Conservation (phyloP, 148 eudicot species). For the Vaccinium vitisidaea region DNA sequence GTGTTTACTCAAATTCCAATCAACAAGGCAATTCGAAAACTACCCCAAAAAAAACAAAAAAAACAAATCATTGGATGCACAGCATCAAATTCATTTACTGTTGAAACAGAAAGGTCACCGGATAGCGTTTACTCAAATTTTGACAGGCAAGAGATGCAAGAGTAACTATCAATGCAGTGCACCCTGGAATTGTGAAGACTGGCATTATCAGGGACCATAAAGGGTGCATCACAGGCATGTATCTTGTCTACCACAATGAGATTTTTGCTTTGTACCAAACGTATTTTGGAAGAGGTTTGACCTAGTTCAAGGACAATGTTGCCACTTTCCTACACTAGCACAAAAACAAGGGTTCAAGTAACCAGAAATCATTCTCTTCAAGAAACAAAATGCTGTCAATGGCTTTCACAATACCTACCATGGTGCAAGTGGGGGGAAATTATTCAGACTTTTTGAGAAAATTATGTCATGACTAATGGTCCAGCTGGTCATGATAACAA, state of each 20-base stretch:
- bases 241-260: neutral
- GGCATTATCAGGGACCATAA: constrained; percentile 87
- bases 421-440: neutral
- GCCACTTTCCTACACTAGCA: neutral
- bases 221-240: constrained; percentile 93
- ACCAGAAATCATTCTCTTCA: neutral
- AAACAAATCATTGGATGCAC: neutral
- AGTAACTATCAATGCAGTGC: constrained; percentile 83
- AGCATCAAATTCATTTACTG: neutral
- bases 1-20: neutral
- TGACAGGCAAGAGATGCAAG: constrained; percentile 74
- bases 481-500: neutral
- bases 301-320: constrained; percentile 3
- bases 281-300: neutral
- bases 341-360: neutral
- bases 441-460: neutral
- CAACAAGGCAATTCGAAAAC: neutral
- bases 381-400: neutral
- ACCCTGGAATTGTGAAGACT: constrained; percentile 97
- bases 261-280: neutral
- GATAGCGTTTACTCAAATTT: constrained; percentile 6
- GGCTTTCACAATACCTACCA: neutral
- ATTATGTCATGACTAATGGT: neutral
- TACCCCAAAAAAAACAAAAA: neutral
- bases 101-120: neutral